Conservation (phyloP, 1,284 basidiomycete species). For the Fistulinella staudtii region DNA sequence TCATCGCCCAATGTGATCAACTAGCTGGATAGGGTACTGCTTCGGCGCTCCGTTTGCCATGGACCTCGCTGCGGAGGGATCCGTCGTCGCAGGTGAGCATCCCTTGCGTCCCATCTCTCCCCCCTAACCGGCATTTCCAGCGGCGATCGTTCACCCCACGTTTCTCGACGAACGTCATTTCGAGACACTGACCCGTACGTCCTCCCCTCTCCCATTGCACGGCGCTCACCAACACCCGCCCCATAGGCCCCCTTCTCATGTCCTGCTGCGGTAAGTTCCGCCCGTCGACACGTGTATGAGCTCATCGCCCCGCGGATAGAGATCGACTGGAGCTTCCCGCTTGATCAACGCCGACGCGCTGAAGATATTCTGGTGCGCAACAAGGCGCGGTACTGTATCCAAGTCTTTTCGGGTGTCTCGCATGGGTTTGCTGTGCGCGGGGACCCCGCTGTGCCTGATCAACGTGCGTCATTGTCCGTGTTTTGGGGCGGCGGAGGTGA, state of each 20-base stretch:
- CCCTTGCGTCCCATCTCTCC: neutral
- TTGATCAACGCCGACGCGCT: conserved; percentile 21
- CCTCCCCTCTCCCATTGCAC: too few species aligned
- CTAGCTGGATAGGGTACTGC: conserved; percentile 44
- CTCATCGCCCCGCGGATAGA: conserved; percentile 25
- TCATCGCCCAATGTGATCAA: too few species aligned
- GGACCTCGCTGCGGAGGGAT: conserved; percentile 40
- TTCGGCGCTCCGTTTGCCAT: conserved; percentile 52
- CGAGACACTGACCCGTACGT: conserved; percentile 43
- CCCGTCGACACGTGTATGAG: neutral
- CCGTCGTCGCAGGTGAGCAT: conserved; percentile 45
- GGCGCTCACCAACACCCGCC: too few species aligned
- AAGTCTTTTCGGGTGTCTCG: conserved; percentile 30
- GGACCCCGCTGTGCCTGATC: conserved; percentile 12
- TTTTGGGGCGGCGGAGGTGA: too few species aligned
- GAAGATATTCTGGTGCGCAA: conserved; percentile 29
- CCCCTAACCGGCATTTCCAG: too few species aligned
- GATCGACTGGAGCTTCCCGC: conserved; percentile 21
- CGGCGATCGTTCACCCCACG: conserved; percentile 52
- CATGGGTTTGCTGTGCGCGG: conserved; percentile 32
- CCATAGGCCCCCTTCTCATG: conserved; percentile 49
- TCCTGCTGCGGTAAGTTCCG: conserved; percentile 43
- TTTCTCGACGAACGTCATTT: conserved; percentile 53
- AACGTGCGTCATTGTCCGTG: conserved; percentile 29
- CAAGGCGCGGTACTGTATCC: conserved; percentile 25